Percentiles rank a stretch among this genome's conserved stretches.
phyloP scores from a whole-genome alignment of 148 eudicot species.

The Silene uniflora region DNA sequence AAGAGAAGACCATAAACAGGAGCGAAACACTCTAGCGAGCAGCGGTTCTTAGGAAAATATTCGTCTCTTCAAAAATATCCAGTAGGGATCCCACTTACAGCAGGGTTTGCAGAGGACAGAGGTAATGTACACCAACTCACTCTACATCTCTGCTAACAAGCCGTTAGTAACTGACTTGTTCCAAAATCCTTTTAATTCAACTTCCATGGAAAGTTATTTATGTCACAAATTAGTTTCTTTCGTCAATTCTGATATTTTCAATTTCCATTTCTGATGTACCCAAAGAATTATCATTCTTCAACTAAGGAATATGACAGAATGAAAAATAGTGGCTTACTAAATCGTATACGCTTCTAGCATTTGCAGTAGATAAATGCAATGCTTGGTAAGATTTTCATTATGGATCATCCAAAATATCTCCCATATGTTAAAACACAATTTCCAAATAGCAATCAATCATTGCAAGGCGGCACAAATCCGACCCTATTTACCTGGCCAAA shows the following conservation, averaged over 20 bases:
- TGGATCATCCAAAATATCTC: not conserved
- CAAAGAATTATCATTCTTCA: no score
- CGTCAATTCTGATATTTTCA: not conserved
- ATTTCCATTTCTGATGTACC: not conserved
- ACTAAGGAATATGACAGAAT: not conserved
- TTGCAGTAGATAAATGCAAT: not conserved
- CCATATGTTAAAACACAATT: not conserved
- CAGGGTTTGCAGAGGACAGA: not conserved
- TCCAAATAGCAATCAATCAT: no score
- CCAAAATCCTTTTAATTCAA: not conserved
- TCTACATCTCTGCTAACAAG: not conserved
- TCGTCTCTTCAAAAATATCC: no score
- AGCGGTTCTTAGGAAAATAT: no score
- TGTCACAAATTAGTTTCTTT: not conserved
- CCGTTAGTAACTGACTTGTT: not conserved
- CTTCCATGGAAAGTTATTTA: not conserved
- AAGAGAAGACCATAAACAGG: not conserved
- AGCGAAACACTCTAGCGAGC: not conserved
- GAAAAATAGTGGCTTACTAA: not conserved
- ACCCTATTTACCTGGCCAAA: not conserved
- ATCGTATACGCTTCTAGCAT: not conserved
- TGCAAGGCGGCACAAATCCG: no score
- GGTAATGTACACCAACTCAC: not conserved
- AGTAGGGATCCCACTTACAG: no score
- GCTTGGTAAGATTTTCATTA: not conserved